These are phyloP conservation scores for Ophiostoma triangulosporum DNA, from an alignment of 2,329 filamentous ascomycete species.

Conservation along the genomic window DNA sequence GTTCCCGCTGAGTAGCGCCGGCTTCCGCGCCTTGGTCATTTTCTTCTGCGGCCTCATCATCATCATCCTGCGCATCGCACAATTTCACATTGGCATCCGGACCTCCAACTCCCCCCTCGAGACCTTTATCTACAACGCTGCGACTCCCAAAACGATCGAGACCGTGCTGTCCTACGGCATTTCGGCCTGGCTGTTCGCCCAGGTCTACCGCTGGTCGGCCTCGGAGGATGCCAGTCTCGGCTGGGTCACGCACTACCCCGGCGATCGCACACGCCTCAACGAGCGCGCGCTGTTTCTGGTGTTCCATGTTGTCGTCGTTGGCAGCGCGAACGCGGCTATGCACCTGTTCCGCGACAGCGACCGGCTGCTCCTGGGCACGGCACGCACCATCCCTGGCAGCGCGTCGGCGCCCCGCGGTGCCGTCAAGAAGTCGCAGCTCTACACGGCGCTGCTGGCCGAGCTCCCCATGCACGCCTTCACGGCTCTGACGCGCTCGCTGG, in stretches of 20 bases:
- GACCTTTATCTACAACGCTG: constrained; percentile 44
- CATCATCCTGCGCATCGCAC: constrained; percentile 73
- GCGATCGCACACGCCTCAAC: constrained; percentile 65
- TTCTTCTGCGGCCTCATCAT: constrained; percentile 64
- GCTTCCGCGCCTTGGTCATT: constrained; percentile 60
- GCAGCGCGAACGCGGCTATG: constrained; percentile 50
- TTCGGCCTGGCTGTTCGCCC: constrained; percentile 67
- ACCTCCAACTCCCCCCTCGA: constrained; percentile 57
- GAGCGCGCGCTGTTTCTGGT: constrained; percentile 76
- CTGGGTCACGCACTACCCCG: constrained; percentile 58
- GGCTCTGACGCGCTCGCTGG: constrained; percentile 27
- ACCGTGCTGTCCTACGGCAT: constrained; percentile 64
- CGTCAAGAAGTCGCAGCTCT: constrained; percentile 9
- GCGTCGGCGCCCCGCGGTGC: background rate
- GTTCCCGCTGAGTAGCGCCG: constrained; percentile 68
- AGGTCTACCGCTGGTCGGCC: constrained; percentile 65
- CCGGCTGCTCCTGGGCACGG: constrained; percentile 38
- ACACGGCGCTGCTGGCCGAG: constrained; percentile 20
- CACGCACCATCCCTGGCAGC: constrained; percentile 13
- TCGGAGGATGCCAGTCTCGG: constrained; percentile 47
- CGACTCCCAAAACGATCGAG: constrained; percentile 48
- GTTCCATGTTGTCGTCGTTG: constrained; percentile 54
- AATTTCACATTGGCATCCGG: constrained; percentile 62
- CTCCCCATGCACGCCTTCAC: constrained; percentile 27
- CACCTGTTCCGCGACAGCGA: constrained; percentile 69